A percentile compares a stretch with the other conserved stretches of the same genome.
These are phyloP conservation scores for Xylaria sp. DNA, from an alignment of 2,329 filamentous ascomycete species.

Conservation along the genomic window DNA sequence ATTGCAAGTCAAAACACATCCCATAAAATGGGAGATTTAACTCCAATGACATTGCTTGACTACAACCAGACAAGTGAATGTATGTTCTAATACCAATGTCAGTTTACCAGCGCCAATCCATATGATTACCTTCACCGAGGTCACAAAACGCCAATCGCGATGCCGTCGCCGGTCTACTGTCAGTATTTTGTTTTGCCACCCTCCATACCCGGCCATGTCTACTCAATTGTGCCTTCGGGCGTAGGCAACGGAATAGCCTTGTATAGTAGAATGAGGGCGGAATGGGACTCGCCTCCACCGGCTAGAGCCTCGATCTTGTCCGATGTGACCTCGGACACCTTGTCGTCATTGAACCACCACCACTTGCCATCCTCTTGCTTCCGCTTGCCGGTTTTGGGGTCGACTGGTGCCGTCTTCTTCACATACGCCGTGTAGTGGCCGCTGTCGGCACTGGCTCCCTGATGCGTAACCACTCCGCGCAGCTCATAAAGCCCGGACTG, in stretches of 20 bases:
- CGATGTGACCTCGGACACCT: conserved; percentile 88
- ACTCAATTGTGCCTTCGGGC: conserved; percentile 59
- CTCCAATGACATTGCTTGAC: conserved; percentile 13
- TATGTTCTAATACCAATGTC: conserved; percentile 38
- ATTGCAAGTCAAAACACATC: conserved; percentile 10
- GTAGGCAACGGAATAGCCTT: conserved; percentile 76
- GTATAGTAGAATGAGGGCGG: conserved; percentile 83
- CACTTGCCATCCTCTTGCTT: conserved; percentile 90
- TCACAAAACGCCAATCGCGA: conserved; percentile 42
- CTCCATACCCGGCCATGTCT: conserved; percentile 19
- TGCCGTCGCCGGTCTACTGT: conserved; percentile 21
- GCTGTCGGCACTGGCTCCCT: conserved; percentile 95
- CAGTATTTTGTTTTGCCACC: not conserved
- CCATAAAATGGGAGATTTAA: not conserved
- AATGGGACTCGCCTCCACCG: conserved; percentile 89
- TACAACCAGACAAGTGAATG: conserved; percentile 18
- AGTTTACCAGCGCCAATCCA: conserved; percentile 31
- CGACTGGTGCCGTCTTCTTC: conserved; percentile 83
- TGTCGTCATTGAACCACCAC: conserved; percentile 99
- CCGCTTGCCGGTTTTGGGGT: conserved; percentile 80
- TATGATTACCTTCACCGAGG: conserved; percentile 13
- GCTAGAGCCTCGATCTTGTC: conserved; percentile 92
- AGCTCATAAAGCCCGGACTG: conserved; percentile 96
- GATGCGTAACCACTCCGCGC: conserved; percentile 92
- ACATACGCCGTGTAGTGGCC: conserved; percentile 98